Evolutionary conservation across 148 eudicot genomes (phyloP).

Genomic region (Pharnaceum exiguum): DNA sequence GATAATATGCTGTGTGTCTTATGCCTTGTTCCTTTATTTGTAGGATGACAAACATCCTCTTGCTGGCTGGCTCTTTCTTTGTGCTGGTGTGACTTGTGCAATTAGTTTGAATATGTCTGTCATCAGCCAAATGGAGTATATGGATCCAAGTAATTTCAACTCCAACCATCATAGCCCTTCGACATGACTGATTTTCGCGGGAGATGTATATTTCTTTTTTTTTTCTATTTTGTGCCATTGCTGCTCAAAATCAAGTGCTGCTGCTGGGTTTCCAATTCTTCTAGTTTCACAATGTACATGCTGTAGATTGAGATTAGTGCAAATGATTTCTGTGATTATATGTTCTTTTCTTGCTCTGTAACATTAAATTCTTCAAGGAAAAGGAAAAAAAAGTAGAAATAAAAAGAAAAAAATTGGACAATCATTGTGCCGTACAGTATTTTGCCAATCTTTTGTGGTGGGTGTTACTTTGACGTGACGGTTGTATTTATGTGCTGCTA

Average conservation of each 20-base stretch:
- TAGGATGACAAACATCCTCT: slow-evolving; percentile 21
- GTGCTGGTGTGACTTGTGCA: slow-evolving; percentile 15
- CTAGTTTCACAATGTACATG: slow-evolving; percentile 59
- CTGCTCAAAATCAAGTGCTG: slow-evolving; percentile 27
- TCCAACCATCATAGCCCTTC: slow-evolving; percentile 9
- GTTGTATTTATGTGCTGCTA: too few relatives aligned
- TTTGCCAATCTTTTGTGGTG: background rate
- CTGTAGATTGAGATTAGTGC: slow-evolving; percentile 43
- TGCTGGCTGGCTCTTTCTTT: background rate
- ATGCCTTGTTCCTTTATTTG: slow-evolving; percentile 1
- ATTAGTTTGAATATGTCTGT: slow-evolving; percentile 3
- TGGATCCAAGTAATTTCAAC: slow-evolving; percentile 3
- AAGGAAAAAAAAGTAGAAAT: slow-evolving; percentile 5
- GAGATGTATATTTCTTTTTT: slow-evolving; percentile 24
- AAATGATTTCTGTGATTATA: slow-evolving; percentile 30
- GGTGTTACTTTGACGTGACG: background rate
- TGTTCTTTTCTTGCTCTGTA: slow-evolving; percentile 40
- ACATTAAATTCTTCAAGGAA: slow-evolving; percentile 30
- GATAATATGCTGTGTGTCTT: background rate
- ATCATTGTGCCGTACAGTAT: slow-evolving; percentile 6
- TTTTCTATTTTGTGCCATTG: slow-evolving; percentile 11
- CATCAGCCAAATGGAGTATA: slow-evolving; percentile 16
- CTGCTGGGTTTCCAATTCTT: slow-evolving; percentile 33
- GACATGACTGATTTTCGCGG: slow-evolving; percentile 14
- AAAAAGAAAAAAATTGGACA: slow-evolving; percentile 14